Evolutionary conservation across 805 yeast species (phyloP), one percentile per base, ranked within the genome.

Genomic region (Saturnispora dispora): DNA sequence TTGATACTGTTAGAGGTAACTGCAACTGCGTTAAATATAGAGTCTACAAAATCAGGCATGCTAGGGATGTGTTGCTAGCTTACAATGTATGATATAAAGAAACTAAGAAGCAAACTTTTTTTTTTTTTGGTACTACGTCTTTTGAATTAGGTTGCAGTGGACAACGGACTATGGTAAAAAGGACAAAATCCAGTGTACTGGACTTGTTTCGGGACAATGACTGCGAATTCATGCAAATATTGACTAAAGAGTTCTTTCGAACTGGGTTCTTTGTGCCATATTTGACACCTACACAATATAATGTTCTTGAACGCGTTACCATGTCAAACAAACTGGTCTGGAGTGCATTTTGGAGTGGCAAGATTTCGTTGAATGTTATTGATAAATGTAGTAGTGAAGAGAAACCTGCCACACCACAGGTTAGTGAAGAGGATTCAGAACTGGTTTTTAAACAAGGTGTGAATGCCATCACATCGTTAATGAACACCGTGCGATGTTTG

Each of bases 401-500:
- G 42, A 52, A 53, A 46, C 52, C 55, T 27, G 37, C 15, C 9
- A 8, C 22, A 4, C 36, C 32, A 28, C 44, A 43, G 18, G 23
- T 33, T 25, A 36, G 52, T 17, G 61, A 50, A 17, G 41, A 69
- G 2, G 55, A 56, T 43, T 53, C 56, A 15, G 71, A 68, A 45
- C 60, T 72, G 55, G 78, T 69, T 53, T 66, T 71, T 52, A 75
- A 67, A 63, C 76, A 69, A 30, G 81, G 81, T 1, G 56, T 65
- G 9, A 72, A 70, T 13, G 72, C 78, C 8, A 68, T 78, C 1
- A 71, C 83, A 63, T 68, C 81, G 64, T 55, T 49, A 13, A 49
- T 49, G 52, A 49, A 49, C 25, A 84, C 79, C 55, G 66, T 84
- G 22, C 70, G 91, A 55, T 84, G 83, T 57, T 73, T 84, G 11